These are phyloP conservation scores for Kitagawia praeruptora DNA, from an alignment of 129 eudicot genomes.

Conservation along the genomic window DNA sequence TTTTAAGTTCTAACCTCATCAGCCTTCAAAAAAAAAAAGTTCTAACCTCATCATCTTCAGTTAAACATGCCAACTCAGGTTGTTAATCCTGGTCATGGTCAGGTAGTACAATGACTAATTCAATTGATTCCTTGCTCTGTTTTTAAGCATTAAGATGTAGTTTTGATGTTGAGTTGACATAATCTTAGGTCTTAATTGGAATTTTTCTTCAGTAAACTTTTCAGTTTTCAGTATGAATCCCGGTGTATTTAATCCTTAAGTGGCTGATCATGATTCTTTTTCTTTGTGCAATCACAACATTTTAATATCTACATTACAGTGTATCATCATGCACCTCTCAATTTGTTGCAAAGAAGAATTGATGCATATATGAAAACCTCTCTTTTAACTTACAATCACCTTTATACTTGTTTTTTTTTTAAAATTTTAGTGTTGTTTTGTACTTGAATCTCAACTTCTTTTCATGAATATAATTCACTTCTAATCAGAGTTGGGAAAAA, in stretches of 20 bases:
- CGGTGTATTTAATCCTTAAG: background rate
- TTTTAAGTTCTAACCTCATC: background rate
- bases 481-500: slow-evolving; percentile 91
- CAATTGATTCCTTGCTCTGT: background rate
- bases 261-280: background rate
- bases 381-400: background rate
- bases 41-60: background rate
- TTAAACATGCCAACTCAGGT: background rate
- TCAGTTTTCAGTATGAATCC: background rate
- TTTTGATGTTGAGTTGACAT: background rate
- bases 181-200: background rate
- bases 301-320: background rate
- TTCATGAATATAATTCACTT: background rate
- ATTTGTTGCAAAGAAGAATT: background rate
- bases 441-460: background rate
- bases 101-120: background rate
- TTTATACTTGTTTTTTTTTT: background rate
- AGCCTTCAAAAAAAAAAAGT: no score
- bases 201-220: background rate
- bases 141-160: background rate
- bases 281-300: background rate
- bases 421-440: background rate
- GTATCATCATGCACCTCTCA: background rate
- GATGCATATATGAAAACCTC: background rate
- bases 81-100: background rate